Conservation (phyloP, 2,329 filamentous ascomycete species). For the Cryphonectria naterciae region DNA sequence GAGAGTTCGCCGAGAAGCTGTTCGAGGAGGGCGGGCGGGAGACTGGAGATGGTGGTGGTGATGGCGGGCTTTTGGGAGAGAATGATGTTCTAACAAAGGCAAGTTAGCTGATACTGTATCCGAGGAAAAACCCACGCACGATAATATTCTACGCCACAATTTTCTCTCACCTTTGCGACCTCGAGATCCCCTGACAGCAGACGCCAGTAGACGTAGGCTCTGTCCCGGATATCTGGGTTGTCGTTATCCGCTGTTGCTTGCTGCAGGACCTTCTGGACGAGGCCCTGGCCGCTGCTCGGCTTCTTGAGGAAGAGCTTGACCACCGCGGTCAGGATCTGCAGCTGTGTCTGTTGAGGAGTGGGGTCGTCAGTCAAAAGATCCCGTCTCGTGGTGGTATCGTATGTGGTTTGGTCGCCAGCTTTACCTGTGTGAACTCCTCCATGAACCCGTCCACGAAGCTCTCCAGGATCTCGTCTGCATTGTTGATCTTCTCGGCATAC, state of each 20-base stretch:
- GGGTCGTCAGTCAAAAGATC: constrained; percentile 23
- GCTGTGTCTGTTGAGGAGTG: constrained; percentile 70
- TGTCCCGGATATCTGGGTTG: constrained; percentile 95
- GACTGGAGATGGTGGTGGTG: constrained; percentile 87
- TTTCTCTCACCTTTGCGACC: constrained; percentile 72
- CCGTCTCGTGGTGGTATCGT: background rate
- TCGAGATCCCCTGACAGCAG: constrained; percentile 89
- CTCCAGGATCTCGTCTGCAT: constrained; percentile 91
- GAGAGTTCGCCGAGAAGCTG: constrained; percentile 90
- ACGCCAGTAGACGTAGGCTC: constrained; percentile 98
- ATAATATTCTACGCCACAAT: too few relatives aligned
- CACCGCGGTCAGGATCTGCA: constrained; percentile 95
- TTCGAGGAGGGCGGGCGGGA: constrained; percentile 82
- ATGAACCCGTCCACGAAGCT: constrained; percentile 93
- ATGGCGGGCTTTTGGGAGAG: constrained; percentile 95
- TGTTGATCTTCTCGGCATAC: constrained; percentile 98
- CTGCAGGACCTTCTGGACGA: constrained; percentile 95
- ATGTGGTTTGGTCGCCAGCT: constrained; percentile 36
- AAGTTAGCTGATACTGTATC: too few relatives aligned
- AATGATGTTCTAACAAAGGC: constrained; percentile 68
- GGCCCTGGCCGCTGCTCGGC: constrained; percentile 83
- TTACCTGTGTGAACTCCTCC: constrained; percentile 92
- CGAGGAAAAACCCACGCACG: background rate
- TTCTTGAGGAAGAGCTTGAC: constrained; percentile 98
- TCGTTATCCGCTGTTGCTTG: constrained; percentile 92